These are phyloP conservation scores for Ganoderma boninense DNA, from an alignment of 1,284 basidiomycete species.

Conservation along the genomic window DNA sequence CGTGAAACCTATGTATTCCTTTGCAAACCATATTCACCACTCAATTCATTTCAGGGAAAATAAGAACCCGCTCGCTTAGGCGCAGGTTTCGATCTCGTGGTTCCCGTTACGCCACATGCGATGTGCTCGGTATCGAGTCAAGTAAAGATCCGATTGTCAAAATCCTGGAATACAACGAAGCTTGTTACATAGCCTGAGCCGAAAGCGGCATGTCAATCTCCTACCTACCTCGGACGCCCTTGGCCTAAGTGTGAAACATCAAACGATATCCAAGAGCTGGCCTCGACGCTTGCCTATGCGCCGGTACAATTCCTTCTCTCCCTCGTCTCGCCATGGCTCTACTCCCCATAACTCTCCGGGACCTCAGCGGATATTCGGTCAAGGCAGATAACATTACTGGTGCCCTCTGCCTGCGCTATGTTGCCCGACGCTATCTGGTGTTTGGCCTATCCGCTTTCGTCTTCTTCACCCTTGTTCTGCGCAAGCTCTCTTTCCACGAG, in stretches of 20 bases:
- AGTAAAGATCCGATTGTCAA: not conserved
- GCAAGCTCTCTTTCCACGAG: conserved; percentile 20
- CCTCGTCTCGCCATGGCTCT: conserved; percentile 16
- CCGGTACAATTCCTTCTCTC: not conserved
- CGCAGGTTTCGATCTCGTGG: not conserved
- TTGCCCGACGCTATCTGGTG: conserved; percentile 25
- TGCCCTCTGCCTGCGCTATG: conserved; percentile 19
- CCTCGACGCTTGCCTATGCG: not conserved
- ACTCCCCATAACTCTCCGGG: conserved; percentile 20
- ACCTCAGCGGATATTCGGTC: conserved; percentile 4
- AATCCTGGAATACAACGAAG: not conserved
- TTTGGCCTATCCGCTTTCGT: conserved; percentile 24
- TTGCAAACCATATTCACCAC: not conserved
- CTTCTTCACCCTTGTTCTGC: conserved; percentile 23
- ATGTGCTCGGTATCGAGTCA: not conserved
- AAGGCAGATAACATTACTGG: conserved; percentile 12
- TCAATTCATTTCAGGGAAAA: not conserved
- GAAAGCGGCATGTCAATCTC: not conserved
- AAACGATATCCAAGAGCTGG: not conserved
- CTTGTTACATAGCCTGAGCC: not conserved
- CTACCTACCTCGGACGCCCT: not conserved
- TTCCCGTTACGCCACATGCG: not conserved
- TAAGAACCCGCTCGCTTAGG: not conserved
- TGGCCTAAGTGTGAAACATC: not conserved
- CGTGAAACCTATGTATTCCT: not conserved